Conservation (phyloP, 805 yeast genomes). For the Wickerhamomyces kurtzmanii region DNA sequence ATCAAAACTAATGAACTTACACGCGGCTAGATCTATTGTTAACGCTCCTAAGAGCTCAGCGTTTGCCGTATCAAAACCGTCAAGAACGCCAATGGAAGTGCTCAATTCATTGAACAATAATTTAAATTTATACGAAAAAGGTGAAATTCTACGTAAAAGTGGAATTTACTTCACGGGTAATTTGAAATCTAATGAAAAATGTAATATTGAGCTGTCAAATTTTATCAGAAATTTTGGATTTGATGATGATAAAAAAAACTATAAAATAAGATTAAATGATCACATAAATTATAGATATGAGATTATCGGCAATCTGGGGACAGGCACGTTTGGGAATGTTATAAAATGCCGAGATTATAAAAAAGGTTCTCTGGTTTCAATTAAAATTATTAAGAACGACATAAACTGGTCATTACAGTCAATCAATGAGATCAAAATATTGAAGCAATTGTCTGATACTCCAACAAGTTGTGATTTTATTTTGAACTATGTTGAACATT, state of each 20-base stretch:
- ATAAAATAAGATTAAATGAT: conserved; percentile 44
- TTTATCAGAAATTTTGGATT: conserved; percentile 51
- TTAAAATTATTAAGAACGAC: conserved; percentile 69
- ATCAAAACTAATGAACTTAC: conserved; percentile 3
- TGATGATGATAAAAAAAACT: conserved; percentile 62
- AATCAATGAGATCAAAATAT: conserved; percentile 60
- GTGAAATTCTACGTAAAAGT: conserved; percentile 43
- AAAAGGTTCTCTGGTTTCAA: conserved; percentile 46
- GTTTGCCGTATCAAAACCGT: background rate
- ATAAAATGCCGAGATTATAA: conserved; percentile 62
- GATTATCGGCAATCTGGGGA: conserved; percentile 49
- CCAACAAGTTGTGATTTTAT: conserved; percentile 22
- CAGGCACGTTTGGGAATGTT: conserved; percentile 80
- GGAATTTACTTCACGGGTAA: conserved; percentile 43
- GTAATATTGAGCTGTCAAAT: conserved; percentile 15
- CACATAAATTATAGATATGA: conserved; percentile 73
- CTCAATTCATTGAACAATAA: background rate
- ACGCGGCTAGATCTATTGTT: background rate
- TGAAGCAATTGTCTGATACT: conserved; percentile 33
- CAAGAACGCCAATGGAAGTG: background rate
- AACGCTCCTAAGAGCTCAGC: background rate
- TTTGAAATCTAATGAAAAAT: conserved; percentile 2
- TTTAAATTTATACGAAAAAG: conserved; percentile 47
- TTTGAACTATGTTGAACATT: conserved; percentile 56
- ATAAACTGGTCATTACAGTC: conserved; percentile 71